Percentiles rank a stretch among this genome's conserved stretches.
Conservation (phyloP, 805 yeast species). For the Zygoascus biomembranicola region DNA sequence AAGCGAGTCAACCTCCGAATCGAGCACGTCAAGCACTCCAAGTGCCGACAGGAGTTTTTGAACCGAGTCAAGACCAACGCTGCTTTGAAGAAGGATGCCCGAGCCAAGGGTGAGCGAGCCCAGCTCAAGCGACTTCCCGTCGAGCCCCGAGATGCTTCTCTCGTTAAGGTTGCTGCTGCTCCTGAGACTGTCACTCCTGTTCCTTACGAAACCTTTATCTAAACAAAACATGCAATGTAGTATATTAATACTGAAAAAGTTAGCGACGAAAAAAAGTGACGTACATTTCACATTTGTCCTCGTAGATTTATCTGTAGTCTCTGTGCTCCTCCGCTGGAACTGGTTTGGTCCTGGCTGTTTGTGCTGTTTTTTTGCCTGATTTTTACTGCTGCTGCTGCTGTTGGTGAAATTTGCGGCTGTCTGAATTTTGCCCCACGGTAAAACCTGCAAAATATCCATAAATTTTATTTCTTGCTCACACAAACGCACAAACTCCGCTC, state of each 20-base stretch:
- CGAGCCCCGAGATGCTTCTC: slow-evolving; percentile 90
- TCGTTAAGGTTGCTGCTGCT: slow-evolving; percentile 73
- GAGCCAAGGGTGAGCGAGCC: slow-evolving; percentile 84
- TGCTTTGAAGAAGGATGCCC: slow-evolving; percentile 87
- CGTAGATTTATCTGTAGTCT: too few species aligned
- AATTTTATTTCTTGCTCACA: too few species aligned
- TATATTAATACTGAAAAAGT: background rate
- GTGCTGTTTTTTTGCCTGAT: too few species aligned
- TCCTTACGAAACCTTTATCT: slow-evolving; percentile 99
- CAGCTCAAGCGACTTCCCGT: slow-evolving; percentile 97
- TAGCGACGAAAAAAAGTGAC: background rate
- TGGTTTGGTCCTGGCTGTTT: too few species aligned
- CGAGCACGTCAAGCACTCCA: slow-evolving; percentile 99
- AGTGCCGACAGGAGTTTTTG: slow-evolving; percentile 98
- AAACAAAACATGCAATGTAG: slow-evolving; percentile 30
- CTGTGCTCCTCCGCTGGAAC: too few species aligned
- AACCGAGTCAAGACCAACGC: slow-evolving; percentile 98
- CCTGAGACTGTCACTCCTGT: slow-evolving; percentile 99
- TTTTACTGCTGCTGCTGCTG: too few species aligned
- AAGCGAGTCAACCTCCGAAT: slow-evolving; percentile 98
- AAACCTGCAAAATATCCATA: too few species aligned
- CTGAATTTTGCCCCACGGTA: too few species aligned
- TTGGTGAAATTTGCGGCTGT: too few species aligned
- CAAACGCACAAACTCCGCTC: too few species aligned
- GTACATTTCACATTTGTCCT: background rate